phyloP scores from a whole-genome alignment of 192 early-diverging fungal genomes.

The Anaeromyces robustus region DNA sequence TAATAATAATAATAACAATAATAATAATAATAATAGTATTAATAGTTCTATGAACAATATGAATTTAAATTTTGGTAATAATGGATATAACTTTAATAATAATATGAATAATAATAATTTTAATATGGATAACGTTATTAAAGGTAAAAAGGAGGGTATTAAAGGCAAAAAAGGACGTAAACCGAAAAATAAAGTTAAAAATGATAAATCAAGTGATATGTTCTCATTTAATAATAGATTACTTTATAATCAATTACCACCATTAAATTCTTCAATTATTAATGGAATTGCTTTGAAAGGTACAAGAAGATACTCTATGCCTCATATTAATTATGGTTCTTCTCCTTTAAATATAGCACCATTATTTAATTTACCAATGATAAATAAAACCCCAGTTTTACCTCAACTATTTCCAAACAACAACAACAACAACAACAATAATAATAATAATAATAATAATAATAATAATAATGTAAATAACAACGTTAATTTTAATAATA shows the following conservation, averaged over 20 bases:
- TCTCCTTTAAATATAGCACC: not conserved
- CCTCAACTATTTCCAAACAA: not conserved
- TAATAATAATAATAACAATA: not conserved
- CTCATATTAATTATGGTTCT: not conserved
- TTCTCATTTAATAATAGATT: not conserved
- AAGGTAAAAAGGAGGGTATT: not conserved
- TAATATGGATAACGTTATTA: not conserved
- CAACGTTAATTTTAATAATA: too few relatives aligned
- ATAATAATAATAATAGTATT: too few relatives aligned
- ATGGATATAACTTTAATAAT: not conserved
- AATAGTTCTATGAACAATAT: too few relatives aligned
- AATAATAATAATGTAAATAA: not conserved
- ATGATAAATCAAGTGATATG: not conserved
- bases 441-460: not conserved
- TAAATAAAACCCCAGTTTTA: not conserved
- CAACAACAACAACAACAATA: not conserved
- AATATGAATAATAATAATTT: not conserved
- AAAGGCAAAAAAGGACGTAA: not conserved
- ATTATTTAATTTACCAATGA: not conserved
- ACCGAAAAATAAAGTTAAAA: not conserved
- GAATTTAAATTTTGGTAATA: not conserved
- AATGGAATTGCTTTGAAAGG: not conserved
- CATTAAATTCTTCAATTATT: not conserved
- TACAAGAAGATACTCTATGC: not conserved
- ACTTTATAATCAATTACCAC: not conserved